Evolutionary conservation across 2,329 filamentous ascomycete genomes (phyloP).

Genomic region (Ophiostoma ulmi): DNA sequence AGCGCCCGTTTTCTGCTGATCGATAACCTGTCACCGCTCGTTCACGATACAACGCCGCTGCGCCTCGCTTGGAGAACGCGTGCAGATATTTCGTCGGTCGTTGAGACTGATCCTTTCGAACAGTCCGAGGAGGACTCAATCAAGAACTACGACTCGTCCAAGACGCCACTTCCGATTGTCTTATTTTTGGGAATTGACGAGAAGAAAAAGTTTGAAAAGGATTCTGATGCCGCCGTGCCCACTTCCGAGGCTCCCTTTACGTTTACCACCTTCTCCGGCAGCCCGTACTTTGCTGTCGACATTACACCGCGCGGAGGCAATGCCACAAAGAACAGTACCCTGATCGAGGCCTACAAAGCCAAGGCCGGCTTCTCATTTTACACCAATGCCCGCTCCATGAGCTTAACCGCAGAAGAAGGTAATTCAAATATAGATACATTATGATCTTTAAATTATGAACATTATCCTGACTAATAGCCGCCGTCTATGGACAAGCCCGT

Average conservation of each 20-base stretch:
- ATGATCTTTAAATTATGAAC: background rate
- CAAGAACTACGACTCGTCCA: constrained; percentile 65
- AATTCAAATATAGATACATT: too few relatives aligned
- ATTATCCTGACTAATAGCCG: constrained; percentile 50
- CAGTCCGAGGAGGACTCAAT: constrained; percentile 68
- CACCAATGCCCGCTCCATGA: constrained; percentile 48
- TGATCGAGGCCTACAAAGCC: constrained; percentile 54
- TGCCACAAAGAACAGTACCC: constrained; percentile 50
- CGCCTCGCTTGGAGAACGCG: constrained; percentile 63
- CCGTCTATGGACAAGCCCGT: constrained; percentile 83
- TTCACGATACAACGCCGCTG: constrained; percentile 39
- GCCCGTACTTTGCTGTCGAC: constrained; percentile 85
- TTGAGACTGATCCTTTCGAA: constrained; percentile 66
- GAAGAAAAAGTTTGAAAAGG: constrained; percentile 31
- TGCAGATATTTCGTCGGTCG: constrained; percentile 63
- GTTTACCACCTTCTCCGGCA: constrained; percentile 68
- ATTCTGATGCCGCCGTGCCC: constrained; percentile 29
- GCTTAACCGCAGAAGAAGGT: constrained; percentile 46
- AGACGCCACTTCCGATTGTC: constrained; percentile 59
- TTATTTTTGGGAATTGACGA: constrained; percentile 85
- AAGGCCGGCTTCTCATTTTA: constrained; percentile 59
- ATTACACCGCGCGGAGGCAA: constrained; percentile 65
- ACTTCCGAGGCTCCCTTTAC: constrained; percentile 42
- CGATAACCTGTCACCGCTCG: constrained; percentile 70
- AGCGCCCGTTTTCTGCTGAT: constrained; percentile 70